Conservation (phyloP, 768 basidiomycete species). For the Pluteus cervinus region DNA sequence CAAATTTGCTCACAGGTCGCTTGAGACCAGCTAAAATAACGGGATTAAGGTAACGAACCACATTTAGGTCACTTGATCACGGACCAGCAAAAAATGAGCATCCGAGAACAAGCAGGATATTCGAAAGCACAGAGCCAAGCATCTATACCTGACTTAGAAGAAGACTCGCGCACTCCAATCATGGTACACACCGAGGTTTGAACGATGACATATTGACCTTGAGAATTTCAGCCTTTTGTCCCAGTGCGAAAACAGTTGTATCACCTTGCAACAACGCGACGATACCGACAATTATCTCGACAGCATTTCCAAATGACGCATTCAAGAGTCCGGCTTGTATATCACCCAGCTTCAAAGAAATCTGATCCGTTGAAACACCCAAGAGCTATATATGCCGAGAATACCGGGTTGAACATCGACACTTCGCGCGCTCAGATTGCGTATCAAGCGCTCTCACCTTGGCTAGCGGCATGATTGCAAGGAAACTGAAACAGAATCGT, state of each 20-base stretch:
- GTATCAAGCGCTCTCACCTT: conserved; percentile 41
- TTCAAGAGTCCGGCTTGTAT: conserved; percentile 85
- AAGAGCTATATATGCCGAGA: conserved; percentile 41
- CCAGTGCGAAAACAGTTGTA: conserved; percentile 5
- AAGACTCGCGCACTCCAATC: neutral
- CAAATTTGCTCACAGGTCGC: conserved; percentile 65
- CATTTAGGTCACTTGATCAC: conserved; percentile 11
- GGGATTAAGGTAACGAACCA: conserved; percentile 4
- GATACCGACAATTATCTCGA: conserved; percentile 87
- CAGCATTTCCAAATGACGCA: conserved; percentile 78
- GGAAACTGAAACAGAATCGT: conserved; percentile 70
- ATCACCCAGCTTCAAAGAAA: conserved; percentile 73
- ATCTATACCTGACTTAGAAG: conserved; percentile 38
- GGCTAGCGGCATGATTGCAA: conserved; percentile 84
- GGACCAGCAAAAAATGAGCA: conserved; percentile 83
- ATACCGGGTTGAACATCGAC: too few relatives aligned
- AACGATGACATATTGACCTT: conserved; percentile 80
- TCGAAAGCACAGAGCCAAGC: conserved; percentile 88
- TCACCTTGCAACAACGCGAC: conserved; percentile 76
- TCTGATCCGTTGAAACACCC: conserved; percentile 78
- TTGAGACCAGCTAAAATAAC: conserved; percentile 51
- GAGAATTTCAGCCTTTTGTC: conserved; percentile 2
- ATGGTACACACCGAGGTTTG: conserved; percentile 69
- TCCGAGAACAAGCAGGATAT: conserved; percentile 84
- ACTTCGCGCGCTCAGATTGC: conserved; percentile 2